Conservation (phyloP, 306 rosid genomes). For the Rosa persica region DNA sequence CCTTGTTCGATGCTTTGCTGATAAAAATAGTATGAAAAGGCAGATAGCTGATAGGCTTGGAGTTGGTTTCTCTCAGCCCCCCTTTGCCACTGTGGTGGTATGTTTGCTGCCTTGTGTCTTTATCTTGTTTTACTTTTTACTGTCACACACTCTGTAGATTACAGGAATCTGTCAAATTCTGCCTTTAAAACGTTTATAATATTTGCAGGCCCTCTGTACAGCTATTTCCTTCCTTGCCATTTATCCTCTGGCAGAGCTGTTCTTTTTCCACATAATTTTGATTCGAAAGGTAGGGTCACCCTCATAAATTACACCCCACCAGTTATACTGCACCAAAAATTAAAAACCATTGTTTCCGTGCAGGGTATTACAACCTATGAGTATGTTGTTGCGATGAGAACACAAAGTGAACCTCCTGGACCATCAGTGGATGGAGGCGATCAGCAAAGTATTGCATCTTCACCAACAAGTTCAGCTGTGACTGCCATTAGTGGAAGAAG, state of each 20-base stretch:
- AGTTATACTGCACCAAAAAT: not conserved
- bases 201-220: slow-evolving; percentile 72
- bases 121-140: slow-evolving; percentile 11
- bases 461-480: slow-evolving; percentile 77
- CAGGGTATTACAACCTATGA: slow-evolving; percentile 90
- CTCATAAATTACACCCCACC: not conserved
- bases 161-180: not conserved
- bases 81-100: slow-evolving; percentile 80
- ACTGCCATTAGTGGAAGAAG: slow-evolving; percentile 84
- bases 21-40: slow-evolving; percentile 58
- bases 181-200: not conserved
- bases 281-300: slow-evolving; percentile 58
- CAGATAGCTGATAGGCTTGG: slow-evolving; percentile 75
- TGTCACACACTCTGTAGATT: not conserved
- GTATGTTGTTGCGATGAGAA: slow-evolving; percentile 85
- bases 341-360: slow-evolving; percentile 1
- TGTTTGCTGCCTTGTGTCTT: slow-evolving; percentile 20
- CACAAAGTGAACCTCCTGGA: slow-evolving; percentile 73
- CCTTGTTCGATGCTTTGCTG: slow-evolving; percentile 75
- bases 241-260: slow-evolving; percentile 75
- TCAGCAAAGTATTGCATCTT: slow-evolving; percentile 72
- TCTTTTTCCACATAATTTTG: slow-evolving; percentile 80
- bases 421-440: slow-evolving; percentile 78
- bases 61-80: slow-evolving; percentile 65
- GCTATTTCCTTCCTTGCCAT: slow-evolving; percentile 67